Conservation (phyloP, 352 stramenopile species). For the Pythium coloratum region DNA sequence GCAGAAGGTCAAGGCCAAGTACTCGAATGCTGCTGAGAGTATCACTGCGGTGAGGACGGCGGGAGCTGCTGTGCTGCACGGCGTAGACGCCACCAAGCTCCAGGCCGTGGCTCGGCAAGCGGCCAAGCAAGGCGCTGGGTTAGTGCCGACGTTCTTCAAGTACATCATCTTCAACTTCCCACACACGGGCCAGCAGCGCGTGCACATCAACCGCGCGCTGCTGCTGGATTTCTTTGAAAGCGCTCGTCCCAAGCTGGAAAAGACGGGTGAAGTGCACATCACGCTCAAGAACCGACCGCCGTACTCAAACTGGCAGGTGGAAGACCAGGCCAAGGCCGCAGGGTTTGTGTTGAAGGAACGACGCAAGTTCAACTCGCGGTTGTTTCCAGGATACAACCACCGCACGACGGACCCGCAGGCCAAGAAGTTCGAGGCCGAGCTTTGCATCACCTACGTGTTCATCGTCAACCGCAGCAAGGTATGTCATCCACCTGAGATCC, state of each 20-base stretch:
- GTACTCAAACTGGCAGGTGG: slow-evolving; percentile 88
- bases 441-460: slow-evolving; percentile 87
- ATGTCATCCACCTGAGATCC: background rate
- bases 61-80: slow-evolving; percentile 55
- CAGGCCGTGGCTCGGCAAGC: slow-evolving; percentile 39
- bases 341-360: slow-evolving; percentile 82
- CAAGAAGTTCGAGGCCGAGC: slow-evolving; percentile 81
- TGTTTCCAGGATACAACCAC: slow-evolving; percentile 86
- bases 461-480: slow-evolving; percentile 83
- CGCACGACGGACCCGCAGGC: slow-evolving; percentile 85
- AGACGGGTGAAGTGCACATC: slow-evolving; percentile 73
- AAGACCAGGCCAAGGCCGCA: slow-evolving; percentile 70
- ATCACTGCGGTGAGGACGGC: slow-evolving; percentile 49
- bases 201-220: slow-evolving; percentile 85
- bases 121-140: background rate
- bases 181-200: slow-evolving; percentile 84
- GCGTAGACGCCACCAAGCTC: slow-evolving; percentile 84
- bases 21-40: slow-evolving; percentile 71
- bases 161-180: slow-evolving; percentile 91
- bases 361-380: slow-evolving; percentile 62
- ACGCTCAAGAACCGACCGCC: slow-evolving; percentile 84
- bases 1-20: slow-evolving; percentile 63
- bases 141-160: slow-evolving; percentile 62
- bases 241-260: slow-evolving; percentile 55
- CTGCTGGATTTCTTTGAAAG: slow-evolving; percentile 86